Conservation (phyloP, 768 basidiomycete genomes). For the Naganishia antarctica region DNA sequence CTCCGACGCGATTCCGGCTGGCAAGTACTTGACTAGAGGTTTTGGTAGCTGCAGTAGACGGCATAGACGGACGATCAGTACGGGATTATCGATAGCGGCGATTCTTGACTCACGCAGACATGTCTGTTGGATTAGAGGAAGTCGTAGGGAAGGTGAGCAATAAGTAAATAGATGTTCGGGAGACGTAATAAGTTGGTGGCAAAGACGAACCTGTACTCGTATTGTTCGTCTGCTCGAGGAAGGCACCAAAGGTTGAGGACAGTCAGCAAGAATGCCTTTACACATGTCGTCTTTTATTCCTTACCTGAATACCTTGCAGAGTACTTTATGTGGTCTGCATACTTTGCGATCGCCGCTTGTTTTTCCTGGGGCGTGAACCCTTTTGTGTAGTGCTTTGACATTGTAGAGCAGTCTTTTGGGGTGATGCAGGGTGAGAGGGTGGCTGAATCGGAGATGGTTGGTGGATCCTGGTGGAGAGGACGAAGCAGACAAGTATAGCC, state of each 20-base stretch:
- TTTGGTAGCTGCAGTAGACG: slow-evolving; percentile 23
- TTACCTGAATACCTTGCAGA: slow-evolving; percentile 29
- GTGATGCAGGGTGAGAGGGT: not conserved
- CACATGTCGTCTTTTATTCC: not conserved
- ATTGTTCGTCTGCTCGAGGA: slow-evolving; percentile 22
- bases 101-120: not conserved
- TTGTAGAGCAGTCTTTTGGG: slow-evolving; percentile 4
- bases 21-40: slow-evolving; percentile 29
- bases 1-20: slow-evolving; percentile 28
- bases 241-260: not conserved
- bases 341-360: slow-evolving; percentile 29
- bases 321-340: slow-evolving; percentile 27
- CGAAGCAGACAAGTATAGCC: not conserved
- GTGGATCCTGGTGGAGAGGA: too few species aligned
- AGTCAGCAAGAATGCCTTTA: not conserved
- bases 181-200: too few species aligned
- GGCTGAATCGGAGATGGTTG: not conserved
- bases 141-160: not conserved
- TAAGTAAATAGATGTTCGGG: too few species aligned
- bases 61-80: not conserved
- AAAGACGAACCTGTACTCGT: slow-evolving; percentile 27
- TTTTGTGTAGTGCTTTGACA: slow-evolving; percentile 24
- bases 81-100: not conserved
- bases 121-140: not conserved
- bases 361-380: slow-evolving; percentile 21